phyloP scores from a whole-genome alignment of 2,329 filamentous ascomycete species.

The Purpureocillium takamizusanense region DNA sequence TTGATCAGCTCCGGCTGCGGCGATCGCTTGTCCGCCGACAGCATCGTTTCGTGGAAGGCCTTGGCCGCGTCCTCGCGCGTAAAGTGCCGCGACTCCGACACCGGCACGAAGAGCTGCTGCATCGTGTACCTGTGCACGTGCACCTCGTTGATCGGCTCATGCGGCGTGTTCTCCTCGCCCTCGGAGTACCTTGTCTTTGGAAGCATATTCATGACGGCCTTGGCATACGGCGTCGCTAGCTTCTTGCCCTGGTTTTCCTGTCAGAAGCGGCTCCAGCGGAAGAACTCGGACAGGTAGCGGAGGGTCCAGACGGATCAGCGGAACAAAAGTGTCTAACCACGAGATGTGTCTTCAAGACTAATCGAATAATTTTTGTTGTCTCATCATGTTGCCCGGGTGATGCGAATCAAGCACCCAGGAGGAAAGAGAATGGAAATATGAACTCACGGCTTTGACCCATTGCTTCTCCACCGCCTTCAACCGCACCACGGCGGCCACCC shows the following conservation, averaged over 20 bases:
- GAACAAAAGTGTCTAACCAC: slow-evolving; percentile 65
- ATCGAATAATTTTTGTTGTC: slow-evolving; percentile 72
- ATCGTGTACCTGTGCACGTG: slow-evolving; percentile 52
- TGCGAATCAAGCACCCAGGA: slow-evolving; percentile 8
- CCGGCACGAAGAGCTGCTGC: slow-evolving; percentile 57
- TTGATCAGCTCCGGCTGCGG: slow-evolving; percentile 53
- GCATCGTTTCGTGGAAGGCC: slow-evolving; percentile 51
- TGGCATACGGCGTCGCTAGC: slow-evolving; percentile 67
- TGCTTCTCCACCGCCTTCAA: slow-evolving; percentile 79
- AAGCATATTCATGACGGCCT: slow-evolving; percentile 71
- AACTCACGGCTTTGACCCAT: slow-evolving; percentile 67
- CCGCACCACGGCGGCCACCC: slow-evolving; percentile 77
- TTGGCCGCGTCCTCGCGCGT: slow-evolving; percentile 57
- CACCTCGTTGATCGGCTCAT: slow-evolving; percentile 57
- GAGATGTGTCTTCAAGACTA: slow-evolving; percentile 97
- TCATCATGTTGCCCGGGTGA: slow-evolving; percentile 36
- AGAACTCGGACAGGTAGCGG: background rate
- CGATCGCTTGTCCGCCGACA: slow-evolving; percentile 51
- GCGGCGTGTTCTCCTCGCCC: slow-evolving; percentile 35
- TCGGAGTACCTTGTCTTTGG: slow-evolving; percentile 54
- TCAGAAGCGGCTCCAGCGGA: background rate
- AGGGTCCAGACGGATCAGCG: background rate
- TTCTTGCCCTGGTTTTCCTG: slow-evolving; percentile 57
- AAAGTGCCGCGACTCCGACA: slow-evolving; percentile 53
- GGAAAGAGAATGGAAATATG: slow-evolving; percentile 1